Conservation (phyloP, 176 grass and related monocot genomes). For the Rhipidocladum racemiflorum region DNA sequence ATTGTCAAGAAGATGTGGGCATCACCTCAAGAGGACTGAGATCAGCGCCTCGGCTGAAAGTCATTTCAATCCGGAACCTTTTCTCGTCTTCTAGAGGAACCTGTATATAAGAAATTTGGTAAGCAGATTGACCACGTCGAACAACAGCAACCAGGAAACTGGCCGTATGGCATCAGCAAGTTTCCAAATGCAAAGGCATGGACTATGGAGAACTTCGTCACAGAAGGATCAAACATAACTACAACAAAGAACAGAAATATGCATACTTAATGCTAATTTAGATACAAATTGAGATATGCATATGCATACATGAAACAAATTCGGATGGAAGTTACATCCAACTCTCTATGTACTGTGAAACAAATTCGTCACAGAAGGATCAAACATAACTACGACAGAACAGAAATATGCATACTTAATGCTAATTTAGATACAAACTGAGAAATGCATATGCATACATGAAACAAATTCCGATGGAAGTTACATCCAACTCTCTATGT, state of each 20-base stretch:
- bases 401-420: neutral
- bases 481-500: neutral
- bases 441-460: neutral
- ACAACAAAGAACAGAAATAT: neutral
- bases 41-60: slow-evolving; percentile 91
- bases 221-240: neutral
- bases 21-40: slow-evolving; percentile 86
- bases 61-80: slow-evolving; percentile 99
- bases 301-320: neutral
- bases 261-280: neutral
- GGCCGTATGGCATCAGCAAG: neutral
- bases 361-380: neutral
- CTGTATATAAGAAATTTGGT: slow-evolving; percentile 37
- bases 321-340: neutral
- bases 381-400: neutral
- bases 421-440: neutral
- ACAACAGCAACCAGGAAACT: neutral
- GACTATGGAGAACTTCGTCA: neutral
- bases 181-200: neutral
- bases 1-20: neutral
- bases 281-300: neutral
- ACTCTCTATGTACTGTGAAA: too few species aligned
- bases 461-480: neutral
- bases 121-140: neutral
- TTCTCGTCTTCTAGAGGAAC: slow-evolving; percentile 90